Conservation (phyloP, 2,329 filamentous ascomycete species). For the Trichoderma harzianum region DNA sequence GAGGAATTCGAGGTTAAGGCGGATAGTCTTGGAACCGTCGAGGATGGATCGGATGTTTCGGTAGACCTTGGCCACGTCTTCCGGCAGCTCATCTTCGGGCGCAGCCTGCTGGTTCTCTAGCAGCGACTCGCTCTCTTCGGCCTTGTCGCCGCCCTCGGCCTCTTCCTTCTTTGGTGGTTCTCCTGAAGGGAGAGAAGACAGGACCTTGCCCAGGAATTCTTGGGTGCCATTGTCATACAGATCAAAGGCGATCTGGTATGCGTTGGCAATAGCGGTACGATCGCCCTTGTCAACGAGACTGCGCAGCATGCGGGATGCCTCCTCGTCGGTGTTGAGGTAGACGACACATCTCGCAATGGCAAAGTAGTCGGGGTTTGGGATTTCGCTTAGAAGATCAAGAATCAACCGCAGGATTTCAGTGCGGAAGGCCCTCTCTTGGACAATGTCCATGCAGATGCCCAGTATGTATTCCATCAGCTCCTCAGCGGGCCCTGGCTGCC, state of each 20-base stretch:
- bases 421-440: constrained; percentile 86
- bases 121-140: constrained; percentile 47
- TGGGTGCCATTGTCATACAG: constrained; percentile 98
- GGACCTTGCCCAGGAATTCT: constrained; percentile 88
- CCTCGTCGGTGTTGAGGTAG: constrained; percentile 85
- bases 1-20: constrained; percentile 92
- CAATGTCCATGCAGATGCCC: constrained; percentile 94
- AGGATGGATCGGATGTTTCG: constrained; percentile 66
- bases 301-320: constrained; percentile 82
- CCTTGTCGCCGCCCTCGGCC: constrained; percentile 43
- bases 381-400: constrained; percentile 90
- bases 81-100: constrained; percentile 52
- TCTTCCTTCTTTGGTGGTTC: constrained; percentile 38
- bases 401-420: constrained; percentile 84
- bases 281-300: constrained; percentile 79
- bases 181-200: constrained; percentile 68
- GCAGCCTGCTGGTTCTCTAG: constrained; percentile 50
- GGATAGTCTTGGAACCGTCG: constrained; percentile 88
- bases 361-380: constrained; percentile 92
- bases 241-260: constrained; percentile 97
- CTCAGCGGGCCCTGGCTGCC: constrained; percentile 63
- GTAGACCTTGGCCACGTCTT: constrained; percentile 55
- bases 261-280: constrained; percentile 73
- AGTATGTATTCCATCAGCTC: constrained; percentile 96
- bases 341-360: constrained; percentile 97